phyloP scores from a whole-genome alignment of 192 early-diverging fungal species.

The Coemansia sp. region DNA sequence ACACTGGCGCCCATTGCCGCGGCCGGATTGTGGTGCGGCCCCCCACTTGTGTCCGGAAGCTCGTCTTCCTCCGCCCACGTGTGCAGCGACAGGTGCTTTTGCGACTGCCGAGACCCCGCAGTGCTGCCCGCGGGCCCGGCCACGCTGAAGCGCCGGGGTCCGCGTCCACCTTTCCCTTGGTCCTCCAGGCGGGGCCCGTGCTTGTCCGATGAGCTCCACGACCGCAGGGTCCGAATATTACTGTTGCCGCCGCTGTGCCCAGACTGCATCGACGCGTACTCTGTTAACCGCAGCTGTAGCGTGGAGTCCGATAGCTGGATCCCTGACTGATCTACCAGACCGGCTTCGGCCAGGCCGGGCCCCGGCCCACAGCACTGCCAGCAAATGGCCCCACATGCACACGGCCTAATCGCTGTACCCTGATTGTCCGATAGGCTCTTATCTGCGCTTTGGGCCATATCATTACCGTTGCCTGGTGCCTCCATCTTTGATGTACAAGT shows the following conservation, averaged over 20 bases:
- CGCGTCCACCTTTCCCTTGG: constrained; percentile 5
- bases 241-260: neutral
- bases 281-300: neutral
- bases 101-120: constrained; percentile 27
- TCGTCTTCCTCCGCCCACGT: constrained; percentile 53
- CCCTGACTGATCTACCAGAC: neutral
- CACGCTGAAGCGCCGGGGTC: constrained; percentile 36
- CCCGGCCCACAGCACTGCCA: constrained; percentile 15
- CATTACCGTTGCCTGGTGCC: neutral
- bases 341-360: neutral
- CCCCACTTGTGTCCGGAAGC: constrained; percentile 6
- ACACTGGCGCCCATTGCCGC: neutral
- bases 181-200: constrained; percentile 22
- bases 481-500: neutral
- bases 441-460: neutral
- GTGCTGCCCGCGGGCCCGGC: constrained; percentile 31
- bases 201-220: constrained; percentile 53
- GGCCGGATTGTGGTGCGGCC: neutral
- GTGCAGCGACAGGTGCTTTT: constrained; percentile 34
- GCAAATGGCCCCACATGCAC: constrained; percentile 19
- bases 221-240: constrained; percentile 34
- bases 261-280: constrained; percentile 4
- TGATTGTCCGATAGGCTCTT: neutral
- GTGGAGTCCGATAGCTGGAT: neutral
- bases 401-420: neutral